Conservation (phyloP, 768 basidiomycete genomes). For the Mycena galericulata region DNA sequence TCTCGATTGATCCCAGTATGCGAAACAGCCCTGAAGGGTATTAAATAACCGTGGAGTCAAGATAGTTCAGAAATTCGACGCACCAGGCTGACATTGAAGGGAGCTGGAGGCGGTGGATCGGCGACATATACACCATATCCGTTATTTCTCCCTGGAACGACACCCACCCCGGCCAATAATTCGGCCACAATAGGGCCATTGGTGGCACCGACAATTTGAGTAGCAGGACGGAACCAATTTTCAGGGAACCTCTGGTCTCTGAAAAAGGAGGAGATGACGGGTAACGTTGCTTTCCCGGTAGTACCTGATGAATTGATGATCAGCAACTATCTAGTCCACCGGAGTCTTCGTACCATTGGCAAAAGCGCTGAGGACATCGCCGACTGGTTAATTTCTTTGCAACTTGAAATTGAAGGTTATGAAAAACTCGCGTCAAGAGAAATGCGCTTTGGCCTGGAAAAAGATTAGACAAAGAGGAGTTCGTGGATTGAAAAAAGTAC, state of each 20-base stretch:
- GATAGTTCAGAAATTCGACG: slow-evolving; percentile 4
- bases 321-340: background rate
- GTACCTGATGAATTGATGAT: slow-evolving; percentile 20
- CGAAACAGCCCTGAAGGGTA: slow-evolving; percentile 10
- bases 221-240: slow-evolving; percentile 22
- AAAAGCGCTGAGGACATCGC: slow-evolving; percentile 12
- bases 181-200: slow-evolving; percentile 3
- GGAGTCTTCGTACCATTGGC: slow-evolving; percentile 16
- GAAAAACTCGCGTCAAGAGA: too few relatives aligned
- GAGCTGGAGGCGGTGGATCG: slow-evolving; percentile 18
- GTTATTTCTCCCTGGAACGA: slow-evolving; percentile 22
- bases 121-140: slow-evolving; percentile 21
- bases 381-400: background rate
- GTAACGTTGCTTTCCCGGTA: slow-evolving; percentile 22
- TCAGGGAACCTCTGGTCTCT: slow-evolving; percentile 28
- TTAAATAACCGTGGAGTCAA: background rate
- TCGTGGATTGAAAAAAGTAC: too few relatives aligned
- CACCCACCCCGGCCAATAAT: background rate
- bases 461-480: too few relatives aligned
- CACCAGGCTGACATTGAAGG: slow-evolving; percentile 17
- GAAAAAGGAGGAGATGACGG: slow-evolving; percentile 26
- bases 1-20: slow-evolving; percentile 15
- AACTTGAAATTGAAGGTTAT: background rate
- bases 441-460: too few relatives aligned
- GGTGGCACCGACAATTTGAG: slow-evolving; percentile 7